Evolutionary conservation across 2,329 filamentous ascomycete species (phyloP).

Genomic region (Aureobasidium pullulans): DNA sequence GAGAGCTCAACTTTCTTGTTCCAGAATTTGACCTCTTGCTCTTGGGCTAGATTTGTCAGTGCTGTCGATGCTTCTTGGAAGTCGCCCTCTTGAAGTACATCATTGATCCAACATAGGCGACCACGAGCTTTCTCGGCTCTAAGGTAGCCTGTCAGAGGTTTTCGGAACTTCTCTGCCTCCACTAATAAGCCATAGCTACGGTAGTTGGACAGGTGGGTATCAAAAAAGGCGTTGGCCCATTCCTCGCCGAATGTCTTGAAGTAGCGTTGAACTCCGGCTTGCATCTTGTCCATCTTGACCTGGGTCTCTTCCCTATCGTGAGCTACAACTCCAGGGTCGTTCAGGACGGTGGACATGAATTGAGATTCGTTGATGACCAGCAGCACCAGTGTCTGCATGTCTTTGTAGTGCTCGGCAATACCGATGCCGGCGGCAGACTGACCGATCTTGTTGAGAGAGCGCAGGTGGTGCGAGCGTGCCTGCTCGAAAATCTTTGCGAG

Average conservation of each 20-base stretch:
- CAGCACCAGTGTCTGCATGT: constrained; percentile 56
- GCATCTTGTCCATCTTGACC: constrained; percentile 38
- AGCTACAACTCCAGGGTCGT: constrained; percentile 27
- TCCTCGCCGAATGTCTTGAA: constrained; percentile 59
- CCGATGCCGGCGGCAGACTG: constrained; percentile 51
- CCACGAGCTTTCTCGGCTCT: constrained; percentile 63
- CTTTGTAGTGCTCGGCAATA: constrained; percentile 55
- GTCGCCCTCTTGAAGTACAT: constrained; percentile 68
- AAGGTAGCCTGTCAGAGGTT: constrained; percentile 71
- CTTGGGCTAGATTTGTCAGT: constrained; percentile 61
- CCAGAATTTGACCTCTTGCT: constrained; percentile 75
- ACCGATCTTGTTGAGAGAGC: constrained; percentile 40
- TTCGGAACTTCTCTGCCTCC: constrained; percentile 58
- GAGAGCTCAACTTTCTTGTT: constrained; percentile 89
- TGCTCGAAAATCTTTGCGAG: constrained; percentile 38
- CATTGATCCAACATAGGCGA: constrained; percentile 91
- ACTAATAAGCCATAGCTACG: constrained; percentile 48
- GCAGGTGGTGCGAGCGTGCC: constrained; percentile 35
- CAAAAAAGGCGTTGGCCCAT: constrained; percentile 73
- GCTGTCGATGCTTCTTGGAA: constrained; percentile 65
- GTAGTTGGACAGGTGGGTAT: constrained; percentile 40
- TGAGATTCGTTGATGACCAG: constrained; percentile 39
- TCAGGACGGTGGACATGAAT: constrained; percentile 29
- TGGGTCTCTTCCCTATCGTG: constrained; percentile 24
- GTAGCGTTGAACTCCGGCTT: constrained; percentile 37